These are phyloP conservation scores for Ulvella scutata DNA, from an alignment of 139 green algal genomes.

Conservation along the genomic window DNA sequence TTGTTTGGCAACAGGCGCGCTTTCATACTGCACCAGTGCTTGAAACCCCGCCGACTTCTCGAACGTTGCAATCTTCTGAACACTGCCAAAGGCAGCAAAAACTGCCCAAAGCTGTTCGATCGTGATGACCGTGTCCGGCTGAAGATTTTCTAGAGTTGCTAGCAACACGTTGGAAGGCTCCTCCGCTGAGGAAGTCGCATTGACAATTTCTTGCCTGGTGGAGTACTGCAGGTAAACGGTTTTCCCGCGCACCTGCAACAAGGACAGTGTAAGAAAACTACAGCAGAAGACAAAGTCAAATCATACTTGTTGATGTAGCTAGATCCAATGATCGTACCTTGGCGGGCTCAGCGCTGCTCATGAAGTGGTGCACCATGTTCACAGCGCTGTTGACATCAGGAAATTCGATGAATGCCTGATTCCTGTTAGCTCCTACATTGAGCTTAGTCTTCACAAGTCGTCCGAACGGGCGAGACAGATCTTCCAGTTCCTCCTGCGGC, in stretches of 20 bases:
- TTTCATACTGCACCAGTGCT: constrained; percentile 13
- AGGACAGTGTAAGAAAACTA: not conserved
- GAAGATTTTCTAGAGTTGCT: constrained; percentile 27
- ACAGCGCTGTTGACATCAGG: constrained; percentile 32
- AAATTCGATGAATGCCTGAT: constrained; percentile 61
- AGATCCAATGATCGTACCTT: constrained; percentile 13
- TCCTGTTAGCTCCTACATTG: constrained; percentile 38
- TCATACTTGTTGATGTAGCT: not conserved
- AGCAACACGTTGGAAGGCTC: constrained; percentile 29
- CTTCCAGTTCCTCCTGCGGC: constrained; percentile 32
- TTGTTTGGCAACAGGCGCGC: not conserved
- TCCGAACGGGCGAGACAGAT: constrained; percentile 37
- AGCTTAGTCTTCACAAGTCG: constrained; percentile 35
- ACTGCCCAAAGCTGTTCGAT: constrained; percentile 33
- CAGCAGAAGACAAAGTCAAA: too few relatives aligned
- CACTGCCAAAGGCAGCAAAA: constrained; percentile 44
- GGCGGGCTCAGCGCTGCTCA: constrained; percentile 30
- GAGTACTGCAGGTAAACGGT: constrained; percentile 52
- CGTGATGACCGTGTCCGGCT: constrained; percentile 17
- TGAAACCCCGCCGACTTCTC: constrained; percentile 34
- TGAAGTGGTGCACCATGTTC: constrained; percentile 42
- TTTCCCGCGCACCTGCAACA: constrained; percentile 34
- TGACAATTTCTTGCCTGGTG: constrained; percentile 43
- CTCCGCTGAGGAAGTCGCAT: constrained; percentile 11
- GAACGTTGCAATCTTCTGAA: constrained; percentile 52